These are phyloP conservation scores for Lithocarpus polystachyus DNA, from an alignment of 306 rosid genomes.

Conservation along the genomic window DNA sequence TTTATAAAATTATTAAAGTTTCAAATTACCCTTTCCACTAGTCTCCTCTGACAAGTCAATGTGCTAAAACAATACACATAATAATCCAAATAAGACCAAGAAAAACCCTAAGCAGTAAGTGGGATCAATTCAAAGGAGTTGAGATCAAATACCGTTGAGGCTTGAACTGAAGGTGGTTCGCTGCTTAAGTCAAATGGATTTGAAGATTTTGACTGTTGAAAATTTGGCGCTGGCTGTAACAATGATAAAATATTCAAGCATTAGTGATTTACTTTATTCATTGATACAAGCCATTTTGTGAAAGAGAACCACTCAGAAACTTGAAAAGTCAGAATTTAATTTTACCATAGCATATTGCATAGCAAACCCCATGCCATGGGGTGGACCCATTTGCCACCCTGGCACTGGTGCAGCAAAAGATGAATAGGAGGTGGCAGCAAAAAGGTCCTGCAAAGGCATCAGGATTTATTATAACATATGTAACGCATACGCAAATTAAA, in stretches of 20 bases:
- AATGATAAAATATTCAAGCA: slow-evolving; percentile 27
- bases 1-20: neutral
- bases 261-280: slow-evolving; percentile 13
- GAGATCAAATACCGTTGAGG: slow-evolving; percentile 52
- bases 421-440: slow-evolving; percentile 49
- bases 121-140: slow-evolving; percentile 4
- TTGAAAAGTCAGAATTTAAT: slow-evolving; percentile 24
- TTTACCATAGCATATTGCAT: slow-evolving; percentile 69
- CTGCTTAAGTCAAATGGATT: slow-evolving; percentile 79
- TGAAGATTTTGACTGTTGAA: slow-evolving; percentile 56
- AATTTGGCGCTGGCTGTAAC: slow-evolving; percentile 59
- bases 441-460: slow-evolving; percentile 66
- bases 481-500: slow-evolving; percentile 9
- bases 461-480: slow-evolving; percentile 25
- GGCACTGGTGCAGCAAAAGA: slow-evolving; percentile 55
- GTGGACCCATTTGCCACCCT: slow-evolving; percentile 80
- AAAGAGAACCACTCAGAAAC: slow-evolving; percentile 19
- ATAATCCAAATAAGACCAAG: neutral
- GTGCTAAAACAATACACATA: neutral
- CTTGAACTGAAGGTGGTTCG: slow-evolving; percentile 52
- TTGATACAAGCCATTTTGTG: slow-evolving; percentile 21
- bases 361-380: slow-evolving; percentile 57
- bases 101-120: slow-evolving; percentile 11
- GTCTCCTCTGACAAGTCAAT: neutral
- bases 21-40: neutral